phyloP scores from a whole-genome alignment of 352 stramenopile genomes.

The Aphanomyces astaci region DNA sequence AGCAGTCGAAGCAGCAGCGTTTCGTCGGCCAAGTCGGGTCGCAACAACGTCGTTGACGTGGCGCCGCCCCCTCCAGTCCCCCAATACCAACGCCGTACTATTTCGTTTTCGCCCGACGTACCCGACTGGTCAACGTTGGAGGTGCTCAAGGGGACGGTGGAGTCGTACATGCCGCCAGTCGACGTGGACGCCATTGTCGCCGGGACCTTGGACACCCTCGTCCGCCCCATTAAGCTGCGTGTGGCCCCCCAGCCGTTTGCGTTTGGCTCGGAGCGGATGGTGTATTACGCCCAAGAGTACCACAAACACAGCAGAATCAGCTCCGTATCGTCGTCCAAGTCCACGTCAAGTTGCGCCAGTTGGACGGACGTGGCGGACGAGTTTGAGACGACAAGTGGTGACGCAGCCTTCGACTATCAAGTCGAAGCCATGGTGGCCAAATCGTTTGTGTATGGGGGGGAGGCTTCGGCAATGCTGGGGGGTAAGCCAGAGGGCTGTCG shows the following conservation, averaged over 20 bases:
- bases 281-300: conserved; percentile 32
- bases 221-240: conserved; percentile 20
- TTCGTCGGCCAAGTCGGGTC: neutral
- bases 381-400: neutral
- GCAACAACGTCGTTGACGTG: no score
- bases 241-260: conserved; percentile 35
- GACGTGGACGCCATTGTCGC: neutral
- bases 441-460: neutral
- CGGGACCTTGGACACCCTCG: neutral
- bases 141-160: neutral
- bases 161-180: neutral
- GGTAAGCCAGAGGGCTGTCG: neutral
- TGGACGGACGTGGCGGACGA: conserved; percentile 28
- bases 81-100: neutral
- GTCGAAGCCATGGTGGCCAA: conserved; percentile 7
- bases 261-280: conserved; percentile 32
- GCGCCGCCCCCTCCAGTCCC: no score
- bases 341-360: conserved; percentile 30
- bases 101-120: neutral
- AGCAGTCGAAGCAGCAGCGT: neutral
- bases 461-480: neutral
- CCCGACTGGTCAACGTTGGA: neutral
- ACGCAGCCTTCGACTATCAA: neutral
- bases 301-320: neutral
- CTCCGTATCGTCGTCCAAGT: neutral